Evolutionary conservation across 495 filamentous ascomycete species (phyloP), one percentile per base, ranked within the genome.

Genomic region (Hypoxylon intermedium): DNA sequence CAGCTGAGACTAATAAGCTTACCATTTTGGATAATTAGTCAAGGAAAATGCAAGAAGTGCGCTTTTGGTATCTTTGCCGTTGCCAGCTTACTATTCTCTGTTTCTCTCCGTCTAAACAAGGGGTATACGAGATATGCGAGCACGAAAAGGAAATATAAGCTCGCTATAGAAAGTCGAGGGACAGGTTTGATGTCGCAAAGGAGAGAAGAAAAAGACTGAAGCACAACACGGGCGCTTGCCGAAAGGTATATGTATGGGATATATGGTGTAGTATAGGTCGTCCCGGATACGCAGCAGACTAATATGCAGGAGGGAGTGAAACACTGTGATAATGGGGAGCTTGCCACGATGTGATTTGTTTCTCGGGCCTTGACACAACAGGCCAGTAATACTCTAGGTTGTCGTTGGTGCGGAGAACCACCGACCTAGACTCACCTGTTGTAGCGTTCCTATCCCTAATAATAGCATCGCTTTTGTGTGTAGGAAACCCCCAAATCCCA

Each of bases 171-270:
- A 41, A 58, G 43, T 61, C 64, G 61, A 63, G 56, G 58, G 59
- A 65, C 34, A 55, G 60, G 50, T 58, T 62, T 54, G 56, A 63
- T 49, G 68, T 61, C 69, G 70, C 70, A 67, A 72, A 72, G 63
- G 59, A 50, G 58, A 61, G 51, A 50, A 69, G 59, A 53, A 51
- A 62, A 41, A 30, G 70, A 53, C 47, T 66, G 69, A 67, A 67
- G 63, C 60, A 56, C 57, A 65, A 57, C 50, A 63, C 69, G 73
- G 75, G 75, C 71, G 67, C 48, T 63, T 72, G 73, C 69, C 71
- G 73, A 38, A 48, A 48, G 57, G 72, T 77, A 68, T 78, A 77
- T 76, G 75, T 77, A 75, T 65, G 69, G 53, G 34, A 28, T 59
- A 51, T 54, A 64, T 38, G 31, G 48, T 63, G 46, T 48, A 44